Percentiles rank a stretch among this genome's conserved stretches.
phyloP scores from a whole-genome alignment of 1,284 basidiomycete genomes.

The Microbotryomycetes sp. region DNA sequence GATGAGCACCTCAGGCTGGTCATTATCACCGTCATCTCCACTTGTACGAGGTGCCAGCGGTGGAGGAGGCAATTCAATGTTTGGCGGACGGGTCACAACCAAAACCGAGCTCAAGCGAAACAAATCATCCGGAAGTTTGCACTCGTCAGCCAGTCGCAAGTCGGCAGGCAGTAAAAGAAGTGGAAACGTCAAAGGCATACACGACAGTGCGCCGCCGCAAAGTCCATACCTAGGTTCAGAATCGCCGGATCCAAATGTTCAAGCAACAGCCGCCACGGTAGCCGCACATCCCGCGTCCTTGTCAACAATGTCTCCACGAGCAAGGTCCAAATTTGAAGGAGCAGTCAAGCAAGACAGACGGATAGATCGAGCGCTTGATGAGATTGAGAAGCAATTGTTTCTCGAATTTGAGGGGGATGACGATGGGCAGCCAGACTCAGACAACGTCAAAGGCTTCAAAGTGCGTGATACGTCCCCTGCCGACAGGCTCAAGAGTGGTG shows the following conservation, averaged over 20 bases:
- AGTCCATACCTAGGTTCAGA: too few relatives aligned
- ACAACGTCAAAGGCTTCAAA: background rate
- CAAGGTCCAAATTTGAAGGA: background rate
- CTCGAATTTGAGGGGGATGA: background rate
- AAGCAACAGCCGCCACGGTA: background rate
- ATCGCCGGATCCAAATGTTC: too few relatives aligned
- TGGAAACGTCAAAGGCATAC: too few relatives aligned
- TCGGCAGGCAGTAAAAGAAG: background rate
- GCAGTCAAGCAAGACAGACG: constrained; percentile 4
- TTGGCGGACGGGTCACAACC: constrained; percentile 10
- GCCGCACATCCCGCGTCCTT: background rate
- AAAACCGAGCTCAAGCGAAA: constrained; percentile 7
- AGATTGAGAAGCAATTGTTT: constrained; percentile 6
- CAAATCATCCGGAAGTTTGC: background rate
- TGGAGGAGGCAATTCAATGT: constrained; percentile 13
- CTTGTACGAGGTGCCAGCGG: background rate
- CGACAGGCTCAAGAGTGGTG: too few relatives aligned
- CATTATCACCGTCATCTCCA: background rate
- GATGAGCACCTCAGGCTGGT: background rate
- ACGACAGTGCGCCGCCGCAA: too few relatives aligned
- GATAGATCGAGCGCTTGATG: constrained; percentile 11
- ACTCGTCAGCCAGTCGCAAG: background rate
- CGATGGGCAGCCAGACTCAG: background rate
- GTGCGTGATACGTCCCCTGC: too few relatives aligned
- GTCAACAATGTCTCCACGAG: background rate